Conservation (phyloP, 257 asterid genomes). For the Primulina tabacum region DNA sequence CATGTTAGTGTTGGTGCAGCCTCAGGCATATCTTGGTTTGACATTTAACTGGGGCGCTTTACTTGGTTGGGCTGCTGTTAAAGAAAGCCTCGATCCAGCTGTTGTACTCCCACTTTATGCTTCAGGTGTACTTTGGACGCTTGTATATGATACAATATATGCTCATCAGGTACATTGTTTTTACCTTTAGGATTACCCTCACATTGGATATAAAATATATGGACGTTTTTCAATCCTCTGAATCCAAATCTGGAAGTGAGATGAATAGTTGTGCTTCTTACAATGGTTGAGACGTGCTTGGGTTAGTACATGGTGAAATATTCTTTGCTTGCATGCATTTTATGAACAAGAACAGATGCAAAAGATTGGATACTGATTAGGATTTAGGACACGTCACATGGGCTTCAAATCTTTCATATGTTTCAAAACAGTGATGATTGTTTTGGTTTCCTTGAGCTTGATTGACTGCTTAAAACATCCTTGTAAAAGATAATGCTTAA, state of each 20-base stretch:
- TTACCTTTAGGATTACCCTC: slow-evolving; percentile 9
- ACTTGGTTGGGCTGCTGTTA: slow-evolving; percentile 90
- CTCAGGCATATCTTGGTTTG: slow-evolving; percentile 91
- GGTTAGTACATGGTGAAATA: neutral
- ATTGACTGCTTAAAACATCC: neutral
- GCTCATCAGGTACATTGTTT: slow-evolving; percentile 78
- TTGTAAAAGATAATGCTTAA: neutral
- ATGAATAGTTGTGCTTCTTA: neutral
- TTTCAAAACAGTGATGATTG: slow-evolving; percentile 1
- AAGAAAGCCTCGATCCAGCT: slow-evolving; percentile 68
- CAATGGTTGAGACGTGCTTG: slow-evolving; percentile 10
- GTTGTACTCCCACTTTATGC: slow-evolving; percentile 65
- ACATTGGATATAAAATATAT: slow-evolving; percentile 8
- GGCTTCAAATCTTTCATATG: neutral
- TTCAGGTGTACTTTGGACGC: slow-evolving; percentile 77
- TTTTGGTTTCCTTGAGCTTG: slow-evolving; percentile 14
- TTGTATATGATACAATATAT: slow-evolving; percentile 76
- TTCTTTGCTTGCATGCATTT: slow-evolving; percentile 19
- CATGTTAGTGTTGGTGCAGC: slow-evolving; percentile 51
- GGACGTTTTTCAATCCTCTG: neutral
- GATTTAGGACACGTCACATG: slow-evolving; percentile 15
- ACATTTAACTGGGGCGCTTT: slow-evolving; percentile 84
- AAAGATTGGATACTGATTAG: slow-evolving; percentile 19
- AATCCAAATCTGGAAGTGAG: slow-evolving; percentile 12
- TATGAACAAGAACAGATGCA: neutral